A percentile compares a stretch with the other conserved stretches of the same genome.
phyloP scores from a whole-genome alignment of 2,329 filamentous ascomycete genomes.

The Paecilomyces sp. region DNA sequence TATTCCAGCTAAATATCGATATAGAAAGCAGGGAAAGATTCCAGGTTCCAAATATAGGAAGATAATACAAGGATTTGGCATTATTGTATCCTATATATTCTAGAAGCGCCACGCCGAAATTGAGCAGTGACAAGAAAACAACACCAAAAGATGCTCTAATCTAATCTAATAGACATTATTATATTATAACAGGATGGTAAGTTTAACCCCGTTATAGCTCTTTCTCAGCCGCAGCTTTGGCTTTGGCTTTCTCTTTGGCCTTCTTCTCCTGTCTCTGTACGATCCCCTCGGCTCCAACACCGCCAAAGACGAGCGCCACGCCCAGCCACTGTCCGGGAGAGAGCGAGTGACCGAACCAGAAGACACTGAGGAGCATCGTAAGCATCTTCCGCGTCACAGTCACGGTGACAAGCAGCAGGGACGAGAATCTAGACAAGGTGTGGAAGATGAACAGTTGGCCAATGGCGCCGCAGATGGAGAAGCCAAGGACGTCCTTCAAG shows the following conservation, averaged over 20 bases:
- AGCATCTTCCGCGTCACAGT: slow-evolving; percentile 98
- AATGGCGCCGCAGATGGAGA: slow-evolving; percentile 81
- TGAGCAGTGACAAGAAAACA: not conserved
- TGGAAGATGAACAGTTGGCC: slow-evolving; percentile 98
- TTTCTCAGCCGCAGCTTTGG: slow-evolving; percentile 11
- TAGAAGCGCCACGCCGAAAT: not conserved
- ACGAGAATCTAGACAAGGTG: slow-evolving; percentile 86
- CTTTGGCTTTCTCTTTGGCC: slow-evolving; percentile 63
- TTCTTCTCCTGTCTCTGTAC: slow-evolving; percentile 78
- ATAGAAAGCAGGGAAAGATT: no score
- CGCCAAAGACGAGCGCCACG: slow-evolving; percentile 87
- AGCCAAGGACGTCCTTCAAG: slow-evolving; percentile 80
- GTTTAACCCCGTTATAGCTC: slow-evolving; percentile 16
- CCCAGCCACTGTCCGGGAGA: slow-evolving; percentile 89
- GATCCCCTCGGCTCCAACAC: slow-evolving; percentile 81
- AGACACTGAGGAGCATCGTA: slow-evolving; percentile 93
- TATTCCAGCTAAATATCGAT: not conserved
- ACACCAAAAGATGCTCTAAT: not conserved
- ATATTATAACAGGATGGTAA: not conserved
- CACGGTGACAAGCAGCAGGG: slow-evolving; percentile 85
- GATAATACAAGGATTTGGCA: not conserved
- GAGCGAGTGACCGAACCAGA: slow-evolving; percentile 87
- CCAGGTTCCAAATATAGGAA: no score
- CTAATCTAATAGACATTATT: not conserved
- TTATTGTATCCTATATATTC: not conserved